Base-by-base conservation (phyloP, 2,329 filamentous ascomycete genomes). In the Aspergillus sojae region DNA sequence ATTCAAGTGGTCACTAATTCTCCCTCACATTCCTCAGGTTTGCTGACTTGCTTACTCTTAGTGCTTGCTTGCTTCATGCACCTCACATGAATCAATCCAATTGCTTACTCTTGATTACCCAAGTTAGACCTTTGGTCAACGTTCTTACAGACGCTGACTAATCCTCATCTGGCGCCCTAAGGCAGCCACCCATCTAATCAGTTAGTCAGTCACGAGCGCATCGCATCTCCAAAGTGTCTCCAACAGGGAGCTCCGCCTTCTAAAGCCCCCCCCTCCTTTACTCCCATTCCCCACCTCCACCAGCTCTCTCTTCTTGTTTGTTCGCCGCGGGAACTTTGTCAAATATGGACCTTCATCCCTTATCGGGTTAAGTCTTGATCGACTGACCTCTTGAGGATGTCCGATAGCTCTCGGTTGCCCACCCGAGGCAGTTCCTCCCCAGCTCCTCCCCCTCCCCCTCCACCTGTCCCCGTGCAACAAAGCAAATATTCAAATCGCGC, bases 401-500 rank as follows among this genome's bases (percentile, higher is more conserved):
- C 74, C 53, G 74, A 75, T 62, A 67, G 66, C 54, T 68, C 68
- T 62, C 68, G 67, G 62, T 65, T 65, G 64, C 70, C 67, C 62
- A 63, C 67, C 62, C 71, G 68, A 72, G 67, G 66, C 65, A 68
- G 63, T 62, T 66, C 72, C 28, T 69, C 72, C 63, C 71, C 73
- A 64, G 71, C 70, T 68, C 75, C 75, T 58, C 70, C 76, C 48
- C 76, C 75, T 48, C 73, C 77, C 60, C 73, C 75, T 56, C 76
- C 77, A 28, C 75, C 77, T 56, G 76, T 73, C 50, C 76, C 76
- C 28, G 71, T 74, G 58, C 73, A 74, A 60, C 74, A 73, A 54
- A 70, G 65, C 67, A 74, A 75, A 66, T 81, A 82, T 71, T 77
- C 79, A 34, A 75, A 78, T 65, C 78, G 80, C 62, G 80, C 80